Evolutionary conservation across 2,329 filamentous ascomycete genomes (phyloP).

Genomic region (Pyricularia grisea): DNA sequence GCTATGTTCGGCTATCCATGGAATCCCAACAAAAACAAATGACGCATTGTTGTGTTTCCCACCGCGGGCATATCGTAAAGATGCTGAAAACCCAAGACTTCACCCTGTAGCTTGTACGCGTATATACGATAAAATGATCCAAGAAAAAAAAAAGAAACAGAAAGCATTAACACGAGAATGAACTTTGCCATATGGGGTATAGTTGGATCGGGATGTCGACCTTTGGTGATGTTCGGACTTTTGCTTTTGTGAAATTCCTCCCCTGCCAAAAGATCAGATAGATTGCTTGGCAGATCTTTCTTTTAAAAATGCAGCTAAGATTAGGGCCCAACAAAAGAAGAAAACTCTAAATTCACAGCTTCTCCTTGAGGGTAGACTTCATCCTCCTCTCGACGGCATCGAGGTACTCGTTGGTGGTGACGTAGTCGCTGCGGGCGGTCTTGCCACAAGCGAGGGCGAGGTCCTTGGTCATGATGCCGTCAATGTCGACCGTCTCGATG

Average conservation of each 20-base stretch:
- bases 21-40: background rate
- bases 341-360: slow-evolving; percentile 42
- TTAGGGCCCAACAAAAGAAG: background rate
- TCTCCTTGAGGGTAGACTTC: slow-evolving; percentile 69
- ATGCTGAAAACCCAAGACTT: background rate
- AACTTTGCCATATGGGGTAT: background rate
- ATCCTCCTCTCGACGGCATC: slow-evolving; percentile 85
- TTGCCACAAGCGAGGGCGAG: slow-evolving; percentile 90
- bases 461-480: slow-evolving; percentile 99
- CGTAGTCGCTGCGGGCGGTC: slow-evolving; percentile 74
- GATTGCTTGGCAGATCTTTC: background rate
- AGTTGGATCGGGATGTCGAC: background rate
- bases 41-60: background rate
- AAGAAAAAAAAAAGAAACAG: background rate
- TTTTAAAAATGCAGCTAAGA: background rate
- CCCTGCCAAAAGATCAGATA: background rate
- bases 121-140: background rate
- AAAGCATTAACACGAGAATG: background rate
- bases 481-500: slow-evolving; percentile 84
- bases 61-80: background rate
- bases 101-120: background rate
- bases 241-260: background rate
- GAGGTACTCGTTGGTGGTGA: slow-evolving; percentile 87
- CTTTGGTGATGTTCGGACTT: background rate
- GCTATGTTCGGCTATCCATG: background rate